Base-by-base conservation (phyloP, 345 rosid genomes). In the Syzygium aqueum region DNA sequence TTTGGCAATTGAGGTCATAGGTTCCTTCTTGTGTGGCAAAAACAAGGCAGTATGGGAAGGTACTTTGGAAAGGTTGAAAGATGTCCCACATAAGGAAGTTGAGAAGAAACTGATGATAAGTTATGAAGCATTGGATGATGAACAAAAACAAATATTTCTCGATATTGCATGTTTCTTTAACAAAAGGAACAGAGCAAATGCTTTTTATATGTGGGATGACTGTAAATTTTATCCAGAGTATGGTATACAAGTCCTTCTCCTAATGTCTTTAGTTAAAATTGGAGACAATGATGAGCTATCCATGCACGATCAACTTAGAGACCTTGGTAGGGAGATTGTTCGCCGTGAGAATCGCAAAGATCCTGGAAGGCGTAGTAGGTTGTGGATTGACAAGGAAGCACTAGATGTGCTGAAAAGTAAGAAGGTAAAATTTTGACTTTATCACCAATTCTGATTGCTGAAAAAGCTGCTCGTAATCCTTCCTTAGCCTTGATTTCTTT, bases 161-260 rank as follows among this genome's bases (percentile, higher is more conserved):
- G 86, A 87, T 25, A 33, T 87, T 9, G 73, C 78, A 6, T 87
- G 88, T 49, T 87, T 87, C 56, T 59, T 56, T 33, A 46, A n/a
- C 56, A 84, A 61, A 27, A 51, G 33, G 37, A 63, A 37, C 51
- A 87, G 11, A 67, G 84, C n/a, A 7, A 65, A 50, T 51, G 84
- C 89, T 23, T n/a, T 84, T 13, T 87, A 87, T 51, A 84, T 87
- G 86, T 87, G 89, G 89, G 52, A 84, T n/a, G 89, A 85, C 59
- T 63, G n/a, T 51, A 53, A 84, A 4, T 87, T 87, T 37, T 51
- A 84, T 49, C 89, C 84, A 50, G 54, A 51, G 27, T 30, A 25
- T 6, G 49, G 82, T 19, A 21, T 87, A 22, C 50, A 50, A 49
- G 65, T 82, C 25, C 89, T 87, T 19, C 23, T 84, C 65, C 51